Percentiles rank a stretch among this genome's conserved stretches.
Conservation (phyloP, 2,329 filamentous ascomycete genomes). For the Macrophomina phaseolina region DNA sequence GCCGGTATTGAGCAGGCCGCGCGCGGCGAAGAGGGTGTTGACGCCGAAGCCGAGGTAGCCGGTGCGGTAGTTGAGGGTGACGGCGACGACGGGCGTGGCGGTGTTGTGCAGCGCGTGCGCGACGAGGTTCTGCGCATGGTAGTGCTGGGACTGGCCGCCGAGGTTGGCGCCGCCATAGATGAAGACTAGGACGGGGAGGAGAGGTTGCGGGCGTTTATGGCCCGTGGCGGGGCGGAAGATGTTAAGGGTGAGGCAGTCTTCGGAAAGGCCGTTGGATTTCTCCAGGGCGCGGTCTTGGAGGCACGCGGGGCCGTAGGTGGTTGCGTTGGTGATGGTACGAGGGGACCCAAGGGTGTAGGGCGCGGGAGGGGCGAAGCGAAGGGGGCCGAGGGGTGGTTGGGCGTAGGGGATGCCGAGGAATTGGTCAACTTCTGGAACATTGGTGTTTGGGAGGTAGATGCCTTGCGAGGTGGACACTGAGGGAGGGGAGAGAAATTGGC, state of each 20-base stretch:
- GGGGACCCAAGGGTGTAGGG: slow-evolving; percentile 44
- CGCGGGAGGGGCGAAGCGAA: slow-evolving; percentile 25
- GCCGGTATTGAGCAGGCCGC: slow-evolving; percentile 59
- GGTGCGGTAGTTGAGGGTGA: slow-evolving; percentile 79
- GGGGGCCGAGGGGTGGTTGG: slow-evolving; percentile 17
- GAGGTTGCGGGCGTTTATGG: slow-evolving; percentile 37
- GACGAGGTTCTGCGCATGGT: slow-evolving; percentile 40
- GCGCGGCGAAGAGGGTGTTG: slow-evolving; percentile 55
- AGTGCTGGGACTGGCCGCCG: slow-evolving; percentile 31
- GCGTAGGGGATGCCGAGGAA: slow-evolving; percentile 29
- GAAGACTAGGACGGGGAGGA: slow-evolving; percentile 49
- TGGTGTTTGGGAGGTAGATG: slow-evolving; percentile 16
- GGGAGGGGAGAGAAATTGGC: background rate
- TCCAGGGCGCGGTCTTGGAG: slow-evolving; percentile 43
- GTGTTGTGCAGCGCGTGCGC: slow-evolving; percentile 33
- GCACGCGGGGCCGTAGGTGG: slow-evolving; percentile 50
- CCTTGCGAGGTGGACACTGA: slow-evolving; percentile 4
- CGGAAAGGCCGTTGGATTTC: background rate
- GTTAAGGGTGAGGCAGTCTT: slow-evolving; percentile 47
- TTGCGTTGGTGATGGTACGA: slow-evolving; percentile 47
- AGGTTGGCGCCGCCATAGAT: slow-evolving; percentile 31
- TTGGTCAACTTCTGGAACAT: slow-evolving; percentile 8
- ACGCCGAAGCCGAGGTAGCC: slow-evolving; percentile 76
- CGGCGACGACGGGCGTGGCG: slow-evolving; percentile 72
- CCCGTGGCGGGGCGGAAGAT: slow-evolving; percentile 31